phyloP scores from a whole-genome alignment of 2,329 filamentous ascomycete species.

The Colletotrichum orchidophilum region DNA sequence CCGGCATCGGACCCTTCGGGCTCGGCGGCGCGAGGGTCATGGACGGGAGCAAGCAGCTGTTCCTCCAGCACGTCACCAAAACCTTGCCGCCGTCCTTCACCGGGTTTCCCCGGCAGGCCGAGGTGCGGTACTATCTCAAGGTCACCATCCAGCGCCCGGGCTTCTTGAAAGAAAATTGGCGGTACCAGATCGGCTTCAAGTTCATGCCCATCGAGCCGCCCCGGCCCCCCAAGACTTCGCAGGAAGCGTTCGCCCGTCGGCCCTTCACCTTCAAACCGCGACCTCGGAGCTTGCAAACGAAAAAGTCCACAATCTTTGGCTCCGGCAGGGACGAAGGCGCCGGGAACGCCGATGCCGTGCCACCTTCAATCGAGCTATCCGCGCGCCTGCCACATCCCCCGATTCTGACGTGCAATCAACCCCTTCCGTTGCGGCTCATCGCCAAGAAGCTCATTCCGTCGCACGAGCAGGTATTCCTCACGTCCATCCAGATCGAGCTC shows the following conservation, averaged over 20 bases:
- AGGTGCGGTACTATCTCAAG: conserved; percentile 95
- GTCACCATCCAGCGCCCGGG: conserved; percentile 91
- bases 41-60: conserved; percentile 70
- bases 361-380: conserved; percentile 78
- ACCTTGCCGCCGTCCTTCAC: conserved; percentile 89
- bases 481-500: conserved; percentile 83
- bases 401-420: conserved; percentile 88
- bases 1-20: conserved; percentile 56
- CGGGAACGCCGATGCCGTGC: conserved; percentile 48
- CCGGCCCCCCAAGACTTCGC: conserved; percentile 69
- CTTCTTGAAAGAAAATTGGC: conserved; percentile 90
- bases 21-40: conserved; percentile 66
- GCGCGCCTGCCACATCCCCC: conserved; percentile 87
- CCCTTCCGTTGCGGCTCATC: conserved; percentile 82
- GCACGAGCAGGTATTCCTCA: conserved; percentile 76
- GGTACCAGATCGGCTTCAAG: conserved; percentile 75
- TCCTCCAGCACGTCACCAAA: conserved; percentile 78
- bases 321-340: conserved; percentile 38
- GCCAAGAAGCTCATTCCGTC: conserved; percentile 79
- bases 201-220: conserved; percentile 95
- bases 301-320: conserved; percentile 70
- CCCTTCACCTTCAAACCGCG: conserved; percentile 66
- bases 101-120: conserved; percentile 87
- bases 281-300: conserved; percentile 48
- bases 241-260: conserved; percentile 86